Percentiles rank a stretch among this genome's conserved stretches.
These are phyloP conservation scores for Rhizopogon vesiculosus DNA, from an alignment of 768 basidiomycete species.

Conservation along the genomic window DNA sequence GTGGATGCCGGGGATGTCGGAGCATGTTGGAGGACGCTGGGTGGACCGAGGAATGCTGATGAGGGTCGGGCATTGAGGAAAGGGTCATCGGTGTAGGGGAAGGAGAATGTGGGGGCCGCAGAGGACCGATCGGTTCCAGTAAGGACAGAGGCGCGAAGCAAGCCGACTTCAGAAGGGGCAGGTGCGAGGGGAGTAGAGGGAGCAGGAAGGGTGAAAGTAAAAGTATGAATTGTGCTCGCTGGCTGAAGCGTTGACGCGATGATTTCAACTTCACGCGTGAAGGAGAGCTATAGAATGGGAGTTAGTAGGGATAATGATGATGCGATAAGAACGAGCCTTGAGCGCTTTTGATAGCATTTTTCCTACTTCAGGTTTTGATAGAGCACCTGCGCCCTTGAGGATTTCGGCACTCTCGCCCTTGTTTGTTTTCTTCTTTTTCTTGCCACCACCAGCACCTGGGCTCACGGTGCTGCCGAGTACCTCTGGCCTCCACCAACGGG, in stretches of 20 bases:
- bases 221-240: slow-evolving; percentile 87
- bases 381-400: slow-evolving; percentile 72
- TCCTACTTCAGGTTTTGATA: slow-evolving; percentile 81
- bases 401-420: slow-evolving; percentile 52
- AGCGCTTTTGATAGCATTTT: slow-evolving; percentile 90
- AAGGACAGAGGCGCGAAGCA: slow-evolving; percentile 72
- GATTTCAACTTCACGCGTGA: slow-evolving; percentile 89
- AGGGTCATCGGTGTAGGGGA: slow-evolving; percentile 73
- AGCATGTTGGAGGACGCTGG: slow-evolving; percentile 49
- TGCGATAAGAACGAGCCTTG: slow-evolving; percentile 48
- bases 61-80: slow-evolving; percentile 67
- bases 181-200: slow-evolving; percentile 74
- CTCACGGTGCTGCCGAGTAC: slow-evolving; percentile 86
- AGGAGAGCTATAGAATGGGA: slow-evolving; percentile 59
- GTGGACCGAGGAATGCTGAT: slow-evolving; percentile 75
- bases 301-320: background rate
- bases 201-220: slow-evolving; percentile 82
- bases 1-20: slow-evolving; percentile 19
- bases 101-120: slow-evolving; percentile 62
- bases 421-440: slow-evolving; percentile 62
- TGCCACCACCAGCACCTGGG: slow-evolving; percentile 76
- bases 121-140: slow-evolving; percentile 59
- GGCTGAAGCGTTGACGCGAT: slow-evolving; percentile 94
- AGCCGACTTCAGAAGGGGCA: slow-evolving; percentile 52
- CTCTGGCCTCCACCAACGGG: slow-evolving; percentile 88